These are phyloP conservation scores for Cladorrhinum sp. DNA, from an alignment of 2,329 filamentous ascomycete genomes.

Conservation along the genomic window DNA sequence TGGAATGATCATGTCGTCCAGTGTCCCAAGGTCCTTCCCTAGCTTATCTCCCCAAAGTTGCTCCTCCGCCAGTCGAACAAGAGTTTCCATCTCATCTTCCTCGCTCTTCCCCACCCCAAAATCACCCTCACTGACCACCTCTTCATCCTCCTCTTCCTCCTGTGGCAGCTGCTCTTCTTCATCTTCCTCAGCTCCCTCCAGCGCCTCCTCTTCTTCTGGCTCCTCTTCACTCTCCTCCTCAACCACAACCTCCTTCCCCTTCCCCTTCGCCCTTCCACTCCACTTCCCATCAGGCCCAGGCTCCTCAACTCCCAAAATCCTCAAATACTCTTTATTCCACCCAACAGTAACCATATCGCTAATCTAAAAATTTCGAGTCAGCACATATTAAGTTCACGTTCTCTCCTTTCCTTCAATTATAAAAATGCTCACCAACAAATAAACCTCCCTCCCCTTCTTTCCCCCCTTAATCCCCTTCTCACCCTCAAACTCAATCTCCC, in stretches of 20 bases:
- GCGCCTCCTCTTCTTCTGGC: neutral
- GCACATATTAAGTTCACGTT: neutral
- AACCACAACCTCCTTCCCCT: neutral
- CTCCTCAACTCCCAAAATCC: conserved; percentile 22
- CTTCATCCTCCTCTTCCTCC: conserved; percentile 13
- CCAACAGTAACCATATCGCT: conserved; percentile 46
- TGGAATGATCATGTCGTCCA: neutral
- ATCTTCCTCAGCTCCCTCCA: conserved; percentile 14
- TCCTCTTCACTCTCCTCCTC: neutral
- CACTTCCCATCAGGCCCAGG: neutral
- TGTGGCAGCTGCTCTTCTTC: neutral
- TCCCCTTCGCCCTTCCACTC: neutral
- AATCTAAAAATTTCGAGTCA: conserved; percentile 27
- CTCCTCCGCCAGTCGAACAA: neutral
- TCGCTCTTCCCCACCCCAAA: neutral
- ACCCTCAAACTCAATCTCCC: conserved; percentile 31
- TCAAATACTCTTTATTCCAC: conserved; percentile 44
- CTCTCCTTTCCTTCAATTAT: neutral
- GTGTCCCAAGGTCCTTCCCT: neutral
- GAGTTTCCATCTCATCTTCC: neutral
- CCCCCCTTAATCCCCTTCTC: no score
- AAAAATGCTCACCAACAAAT: neutral
- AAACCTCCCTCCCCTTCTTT: neutral
- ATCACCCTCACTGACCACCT: neutral
- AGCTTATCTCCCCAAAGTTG: no score